These are phyloP conservation scores for Xylariaceae sp. DNA, from an alignment of 2,329 filamentous ascomycete species.

Conservation along the genomic window DNA sequence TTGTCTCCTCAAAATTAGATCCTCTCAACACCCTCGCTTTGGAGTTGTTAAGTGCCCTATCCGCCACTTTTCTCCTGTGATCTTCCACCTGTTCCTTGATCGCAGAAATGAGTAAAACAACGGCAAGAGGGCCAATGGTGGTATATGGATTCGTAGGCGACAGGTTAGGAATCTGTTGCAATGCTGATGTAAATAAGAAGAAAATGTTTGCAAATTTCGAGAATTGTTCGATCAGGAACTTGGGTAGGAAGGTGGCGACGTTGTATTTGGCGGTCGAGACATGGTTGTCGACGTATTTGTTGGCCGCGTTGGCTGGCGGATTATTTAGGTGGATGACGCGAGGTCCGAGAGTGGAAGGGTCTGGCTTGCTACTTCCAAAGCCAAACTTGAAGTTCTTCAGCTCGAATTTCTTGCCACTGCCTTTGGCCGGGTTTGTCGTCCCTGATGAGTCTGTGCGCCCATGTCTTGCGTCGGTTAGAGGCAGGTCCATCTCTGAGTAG, in stretches of 20 bases:
- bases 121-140: constrained; percentile 87
- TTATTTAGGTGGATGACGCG: constrained; percentile 96
- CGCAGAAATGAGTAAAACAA: constrained; percentile 91
- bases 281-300: constrained; percentile 95
- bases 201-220: constrained; percentile 99
- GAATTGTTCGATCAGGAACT: constrained; percentile 97
- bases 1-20: constrained; percentile 78
- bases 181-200: constrained; percentile 92
- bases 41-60: constrained; percentile 83
- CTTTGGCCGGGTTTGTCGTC: constrained; percentile 33
- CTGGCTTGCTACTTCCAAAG: constrained; percentile 78
- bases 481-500: constrained; percentile 98
- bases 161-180: constrained; percentile 93
- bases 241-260: constrained; percentile 84
- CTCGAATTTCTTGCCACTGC: constrained; percentile 58
- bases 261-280: constrained; percentile 99
- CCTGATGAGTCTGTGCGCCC: constrained; percentile 33
- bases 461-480: constrained; percentile 74
- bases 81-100: constrained; percentile 94
- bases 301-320: constrained; percentile 80
- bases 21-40: constrained; percentile 81
- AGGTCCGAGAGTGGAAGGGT: constrained; percentile 87
- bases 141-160: constrained; percentile 95
- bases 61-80: constrained; percentile 82
- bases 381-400: constrained; percentile 86